phyloP scores from a whole-genome alignment of 1,284 basidiomycete species.

The Sanghuangporus baumii region DNA sequence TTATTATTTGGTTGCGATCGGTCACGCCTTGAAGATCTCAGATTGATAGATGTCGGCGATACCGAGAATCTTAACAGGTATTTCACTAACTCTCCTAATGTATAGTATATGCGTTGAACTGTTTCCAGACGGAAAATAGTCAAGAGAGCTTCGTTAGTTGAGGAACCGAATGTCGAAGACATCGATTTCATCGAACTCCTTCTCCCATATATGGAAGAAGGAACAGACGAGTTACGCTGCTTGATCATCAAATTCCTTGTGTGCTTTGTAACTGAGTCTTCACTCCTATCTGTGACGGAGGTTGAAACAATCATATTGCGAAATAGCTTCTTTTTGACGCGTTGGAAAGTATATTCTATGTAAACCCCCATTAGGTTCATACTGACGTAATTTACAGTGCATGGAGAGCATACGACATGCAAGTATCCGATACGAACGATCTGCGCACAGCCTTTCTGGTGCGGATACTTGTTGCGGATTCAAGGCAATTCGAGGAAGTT shows the following conservation, averaged over 20 bases:
- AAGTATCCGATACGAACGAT: conserved; percentile 43
- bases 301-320: conserved; percentile 64
- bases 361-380: background rate
- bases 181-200: conserved; percentile 46
- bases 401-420: conserved; percentile 61
- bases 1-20: conserved; percentile 62
- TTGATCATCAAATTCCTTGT: conserved; percentile 60
- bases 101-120: background rate
- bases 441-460: conserved; percentile 51
- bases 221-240: conserved; percentile 45
- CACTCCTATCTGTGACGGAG: conserved; percentile 56
- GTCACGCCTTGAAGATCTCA: conserved; percentile 33
- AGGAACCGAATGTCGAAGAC: conserved; percentile 52
- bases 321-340: conserved; percentile 48
- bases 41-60: conserved; percentile 43
- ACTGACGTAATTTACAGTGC: conserved; percentile 34
- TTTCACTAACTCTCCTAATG: conserved; percentile 15
- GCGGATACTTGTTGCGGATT: conserved; percentile 55
- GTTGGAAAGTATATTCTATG: conserved; percentile 40
- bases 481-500: conserved; percentile 51
- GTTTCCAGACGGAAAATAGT: conserved; percentile 42
- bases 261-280: conserved; percentile 50
- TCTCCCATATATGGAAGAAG: conserved; percentile 43
- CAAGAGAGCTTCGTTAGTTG: conserved; percentile 34
- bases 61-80: conserved; percentile 49